A percentile compares a stretch with the other conserved stretches of the same genome.
These are phyloP conservation scores for Trichosporon coremiiforme DNA, from an alignment of 1,284 basidiomycete genomes.

Conservation along the genomic window DNA sequence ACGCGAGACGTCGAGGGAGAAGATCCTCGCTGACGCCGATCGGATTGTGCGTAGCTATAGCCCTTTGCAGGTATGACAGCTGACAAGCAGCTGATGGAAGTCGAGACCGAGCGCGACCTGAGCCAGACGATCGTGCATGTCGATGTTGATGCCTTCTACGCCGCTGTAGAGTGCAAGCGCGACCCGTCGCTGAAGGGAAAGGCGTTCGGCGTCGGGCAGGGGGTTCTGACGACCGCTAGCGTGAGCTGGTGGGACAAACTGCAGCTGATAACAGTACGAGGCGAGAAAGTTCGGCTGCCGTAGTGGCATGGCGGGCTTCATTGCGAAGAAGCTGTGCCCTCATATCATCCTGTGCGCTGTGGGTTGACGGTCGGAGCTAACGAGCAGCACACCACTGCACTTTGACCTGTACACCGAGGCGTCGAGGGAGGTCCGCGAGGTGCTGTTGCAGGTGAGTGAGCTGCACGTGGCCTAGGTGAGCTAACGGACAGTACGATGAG, in stretches of 20 bases:
- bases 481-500: constrained; percentile 68
- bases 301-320: constrained; percentile 88
- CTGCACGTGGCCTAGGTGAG: too few species aligned
- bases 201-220: constrained; percentile 76
- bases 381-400: constrained; percentile 47
- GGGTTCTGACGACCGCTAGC: constrained; percentile 76
- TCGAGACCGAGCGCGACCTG: constrained; percentile 78
- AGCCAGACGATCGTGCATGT: constrained; percentile 67
- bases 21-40: constrained; percentile 51
- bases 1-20: constrained; percentile 36
- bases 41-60: constrained; percentile 42
- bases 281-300: constrained; percentile 84
- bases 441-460: constrained; percentile 41
- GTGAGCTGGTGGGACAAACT: constrained; percentile 33
- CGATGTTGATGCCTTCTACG: constrained; percentile 56
- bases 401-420: constrained; percentile 71
- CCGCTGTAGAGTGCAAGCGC: constrained; percentile 65
- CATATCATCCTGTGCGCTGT: constrained; percentile 69
- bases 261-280: constrained; percentile 67
- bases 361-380: background rate
- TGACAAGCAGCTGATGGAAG: constrained; percentile 65
- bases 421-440: constrained; percentile 60
- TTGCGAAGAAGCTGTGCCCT: constrained; percentile 91
- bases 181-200: constrained; percentile 78
- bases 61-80: background rate